These are phyloP conservation scores for Mucor lusitanicus DNA, from an alignment of 371 early-diverging fungal species.

Conservation along the genomic window DNA sequence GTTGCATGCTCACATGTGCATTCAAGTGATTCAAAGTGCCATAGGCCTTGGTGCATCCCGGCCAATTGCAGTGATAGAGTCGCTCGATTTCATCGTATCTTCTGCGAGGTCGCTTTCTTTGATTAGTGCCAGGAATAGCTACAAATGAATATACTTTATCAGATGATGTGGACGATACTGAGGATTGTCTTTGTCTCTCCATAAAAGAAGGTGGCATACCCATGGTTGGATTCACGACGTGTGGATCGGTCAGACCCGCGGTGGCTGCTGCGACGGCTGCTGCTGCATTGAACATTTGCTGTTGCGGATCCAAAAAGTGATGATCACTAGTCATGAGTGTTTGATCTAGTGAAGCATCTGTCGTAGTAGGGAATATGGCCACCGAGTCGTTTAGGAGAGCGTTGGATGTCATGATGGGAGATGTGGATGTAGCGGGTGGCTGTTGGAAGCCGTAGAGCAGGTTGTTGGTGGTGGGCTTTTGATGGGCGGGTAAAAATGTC, in stretches of 20 bases:
- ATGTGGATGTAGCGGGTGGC: not conserved
- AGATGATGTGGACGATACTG: slow-evolving; percentile 34
- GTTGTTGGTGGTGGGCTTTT: not conserved
- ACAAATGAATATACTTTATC: slow-evolving; percentile 68
- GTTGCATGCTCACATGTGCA: slow-evolving; percentile 76
- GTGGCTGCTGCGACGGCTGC: slow-evolving; percentile 11
- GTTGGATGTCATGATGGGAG: not conserved
- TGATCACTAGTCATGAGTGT: not conserved
- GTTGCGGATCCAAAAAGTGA: slow-evolving; percentile 5
- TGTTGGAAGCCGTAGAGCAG: slow-evolving; percentile 1
- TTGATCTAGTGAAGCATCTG: slow-evolving; percentile 3
- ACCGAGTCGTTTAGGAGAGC: not conserved
- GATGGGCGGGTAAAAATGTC: slow-evolving; percentile 15
- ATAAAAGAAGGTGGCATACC: slow-evolving; percentile 14
- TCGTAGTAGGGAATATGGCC: not conserved
- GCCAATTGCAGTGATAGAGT: slow-evolving; percentile 67
- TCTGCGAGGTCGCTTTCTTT: slow-evolving; percentile 69
- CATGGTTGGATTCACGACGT: not conserved
- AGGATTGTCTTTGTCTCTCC: slow-evolving; percentile 29
- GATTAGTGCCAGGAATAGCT: slow-evolving; percentile 60
- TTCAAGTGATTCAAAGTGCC: slow-evolving; percentile 78
- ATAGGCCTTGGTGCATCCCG: slow-evolving; percentile 69
- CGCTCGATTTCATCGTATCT: slow-evolving; percentile 75
- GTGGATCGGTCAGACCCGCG: slow-evolving; percentile 13
- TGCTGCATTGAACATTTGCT: slow-evolving; percentile 13